Conservation (phyloP, 2,329 filamentous ascomycete genomes). For the Colletotrichum sp. region DNA sequence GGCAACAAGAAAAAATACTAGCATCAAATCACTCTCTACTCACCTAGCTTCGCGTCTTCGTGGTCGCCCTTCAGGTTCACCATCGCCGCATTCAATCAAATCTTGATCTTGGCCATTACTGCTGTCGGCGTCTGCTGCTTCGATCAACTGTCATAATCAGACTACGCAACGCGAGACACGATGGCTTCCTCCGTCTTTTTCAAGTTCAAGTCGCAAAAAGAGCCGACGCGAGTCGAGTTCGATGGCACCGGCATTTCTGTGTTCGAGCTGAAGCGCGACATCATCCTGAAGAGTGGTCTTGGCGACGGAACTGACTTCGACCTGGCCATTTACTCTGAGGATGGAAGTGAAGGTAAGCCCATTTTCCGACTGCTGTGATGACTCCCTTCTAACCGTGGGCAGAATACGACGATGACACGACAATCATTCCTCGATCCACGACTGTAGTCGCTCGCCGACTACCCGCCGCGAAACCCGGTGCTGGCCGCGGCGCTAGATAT, state of each 20-base stretch:
- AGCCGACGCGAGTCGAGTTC: constrained; percentile 92
- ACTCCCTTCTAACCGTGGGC: constrained; percentile 29
- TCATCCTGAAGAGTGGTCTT: constrained; percentile 91
- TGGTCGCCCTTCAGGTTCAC: background rate
- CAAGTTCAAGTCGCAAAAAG: constrained; percentile 99
- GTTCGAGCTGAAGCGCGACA: constrained; percentile 98
- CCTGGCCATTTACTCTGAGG: constrained; percentile 90
- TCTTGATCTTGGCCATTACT: background rate
- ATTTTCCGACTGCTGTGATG: background rate
- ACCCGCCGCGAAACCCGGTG: constrained; percentile 83
- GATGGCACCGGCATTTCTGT: constrained; percentile 98
- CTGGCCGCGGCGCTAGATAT: constrained; percentile 91
- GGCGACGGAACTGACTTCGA: constrained; percentile 98
- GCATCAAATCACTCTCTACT: constrained; percentile 22
- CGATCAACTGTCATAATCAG: constrained; percentile 7
- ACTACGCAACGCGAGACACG: constrained; percentile 34
- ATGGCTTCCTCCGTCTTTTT: constrained; percentile 99
- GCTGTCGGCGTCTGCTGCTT: background rate
- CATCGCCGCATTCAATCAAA: background rate
- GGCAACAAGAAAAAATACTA: constrained; percentile 27
- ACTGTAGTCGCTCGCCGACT: constrained; percentile 89
- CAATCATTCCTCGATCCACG: constrained; percentile 94
- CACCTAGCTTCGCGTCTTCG: constrained; percentile 15
- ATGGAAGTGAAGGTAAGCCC: constrained; percentile 83
- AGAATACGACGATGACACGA: constrained; percentile 98